Evolutionary conservation across 306 rosid genomes (phyloP), one percentile per base, ranked within the genome.

Genomic region (Vigna hirtella): DNA sequence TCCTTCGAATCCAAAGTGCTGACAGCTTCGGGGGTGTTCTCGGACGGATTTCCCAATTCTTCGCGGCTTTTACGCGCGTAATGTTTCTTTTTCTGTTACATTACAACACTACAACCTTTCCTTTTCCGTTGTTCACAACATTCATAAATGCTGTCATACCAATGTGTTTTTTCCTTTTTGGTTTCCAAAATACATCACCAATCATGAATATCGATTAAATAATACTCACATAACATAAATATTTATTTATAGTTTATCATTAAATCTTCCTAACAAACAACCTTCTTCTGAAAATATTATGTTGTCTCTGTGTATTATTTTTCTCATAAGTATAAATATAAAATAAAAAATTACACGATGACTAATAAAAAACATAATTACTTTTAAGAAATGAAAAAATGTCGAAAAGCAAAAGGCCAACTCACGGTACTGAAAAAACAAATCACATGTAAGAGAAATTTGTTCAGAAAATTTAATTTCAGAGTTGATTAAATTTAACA

Each of bases 1-100:
- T 30, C 38, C 26, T 58, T 66, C 65, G 68, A 77, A 80, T 74
- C 79, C 72, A 68, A 64, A 82, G 77, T 76, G 88, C 85, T 85
- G 92, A 83, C 90, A 85, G 81, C 88, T 81, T 48, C 50, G 48
- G 61, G 71, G 24, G 28, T 51, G 36, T 51, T 52, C 81, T 49
- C 51, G 56, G 92, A 88, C 90, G 90, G 93, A 84, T 81, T 75
- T 82, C 85, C 63, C 97, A 79, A 94, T 83, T 81, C 64, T 73
- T 67, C 20, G 89, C 91, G 82, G 79, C 83, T 34, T 81, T 88
- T 79, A 66, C 93, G 93, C 86, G 82, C 85, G 56, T 51, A 65
- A 77, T 63, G 53, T 72, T 53, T 68, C 73, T 22, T 32, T 7
- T 66, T 75, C 74, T 22, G 82, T 78, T 64, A 61, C 48, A 66